A percentile compares a stretch with the other conserved stretches of the same genome.
Evolutionary conservation across 768 basidiomycete species (phyloP).

Genomic region (Rhizopogon vinicolor): DNA sequence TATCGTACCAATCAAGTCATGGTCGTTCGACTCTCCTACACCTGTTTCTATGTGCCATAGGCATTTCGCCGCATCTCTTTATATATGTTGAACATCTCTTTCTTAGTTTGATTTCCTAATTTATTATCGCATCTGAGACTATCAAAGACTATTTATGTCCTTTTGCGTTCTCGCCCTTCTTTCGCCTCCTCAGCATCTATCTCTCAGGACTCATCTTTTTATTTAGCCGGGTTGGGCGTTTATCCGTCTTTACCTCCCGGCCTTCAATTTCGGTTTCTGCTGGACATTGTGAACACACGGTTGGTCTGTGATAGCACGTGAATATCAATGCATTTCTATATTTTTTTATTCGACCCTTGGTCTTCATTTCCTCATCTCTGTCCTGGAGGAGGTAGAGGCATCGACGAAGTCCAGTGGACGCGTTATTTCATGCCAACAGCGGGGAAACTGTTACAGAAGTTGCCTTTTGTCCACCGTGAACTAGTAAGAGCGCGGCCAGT

Average conservation of each 20-base stretch:
- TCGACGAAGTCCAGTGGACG: no score
- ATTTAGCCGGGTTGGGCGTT: conserved; percentile 1
- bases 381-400: no score
- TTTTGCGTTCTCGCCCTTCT: conserved; percentile 12
- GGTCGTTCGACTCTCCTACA: conserved; percentile 9
- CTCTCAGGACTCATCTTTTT: background rate
- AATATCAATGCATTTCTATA: background rate
- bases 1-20: conserved; percentile 9
- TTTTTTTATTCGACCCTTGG: no score
- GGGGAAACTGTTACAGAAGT: no score
- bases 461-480: no score
- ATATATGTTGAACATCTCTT: conserved; percentile 11
- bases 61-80: conserved; percentile 16
- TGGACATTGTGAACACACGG: background rate
- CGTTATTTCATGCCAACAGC: no score
- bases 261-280: background rate
- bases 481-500: no score
- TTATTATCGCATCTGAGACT: conserved; percentile 27
- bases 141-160: conserved; percentile 24
- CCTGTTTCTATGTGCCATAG: conserved; percentile 26
- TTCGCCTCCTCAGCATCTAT: background rate
- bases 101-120: conserved; percentile 9
- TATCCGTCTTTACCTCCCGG: no score
- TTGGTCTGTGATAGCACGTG: background rate
- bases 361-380: no score